A percentile compares a stretch with the other conserved stretches of the same genome.
Evolutionary conservation across 139 green algal genomes (phyloP).

Genomic region (Coelastrella sp.): DNA sequence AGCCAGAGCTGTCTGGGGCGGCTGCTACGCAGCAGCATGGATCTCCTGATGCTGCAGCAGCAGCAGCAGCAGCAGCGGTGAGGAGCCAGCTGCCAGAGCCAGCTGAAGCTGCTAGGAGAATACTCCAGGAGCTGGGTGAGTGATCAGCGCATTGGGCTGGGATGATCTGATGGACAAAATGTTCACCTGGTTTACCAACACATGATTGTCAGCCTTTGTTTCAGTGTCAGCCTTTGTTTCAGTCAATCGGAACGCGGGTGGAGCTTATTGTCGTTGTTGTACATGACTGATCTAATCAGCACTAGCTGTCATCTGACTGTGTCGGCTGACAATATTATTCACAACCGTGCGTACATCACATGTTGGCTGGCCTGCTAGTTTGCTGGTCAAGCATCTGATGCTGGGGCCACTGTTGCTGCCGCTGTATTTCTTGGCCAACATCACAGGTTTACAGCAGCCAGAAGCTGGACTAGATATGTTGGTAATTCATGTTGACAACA

Average conservation of each 20-base stretch:
- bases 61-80: constrained; percentile 2
- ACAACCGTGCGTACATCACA: too few relatives aligned
- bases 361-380: too few relatives aligned
- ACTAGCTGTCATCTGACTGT: too few relatives aligned
- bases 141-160: too few relatives aligned
- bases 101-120: constrained; percentile 35
- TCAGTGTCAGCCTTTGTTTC: not conserved
- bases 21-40: not conserved
- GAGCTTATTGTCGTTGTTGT: too few relatives aligned
- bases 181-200: too few relatives aligned
- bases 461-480: constrained; percentile 49
- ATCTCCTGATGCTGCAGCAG: constrained; percentile 7
- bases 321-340: too few relatives aligned
- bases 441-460: constrained; percentile 36
- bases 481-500: constrained; percentile 49
- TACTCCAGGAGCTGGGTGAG: constrained; percentile 43
- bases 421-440: not conserved
- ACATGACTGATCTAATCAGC: too few relatives aligned
- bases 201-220: not conserved
- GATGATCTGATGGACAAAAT: too few relatives aligned
- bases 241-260: not conserved
- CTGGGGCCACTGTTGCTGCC: not conserved
- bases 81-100: constrained; percentile 19
- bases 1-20: not conserved
- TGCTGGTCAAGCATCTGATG: not conserved